Evolutionary conservation across 305 asterid species (phyloP).

Genomic region (Fraxinus latifolia): DNA sequence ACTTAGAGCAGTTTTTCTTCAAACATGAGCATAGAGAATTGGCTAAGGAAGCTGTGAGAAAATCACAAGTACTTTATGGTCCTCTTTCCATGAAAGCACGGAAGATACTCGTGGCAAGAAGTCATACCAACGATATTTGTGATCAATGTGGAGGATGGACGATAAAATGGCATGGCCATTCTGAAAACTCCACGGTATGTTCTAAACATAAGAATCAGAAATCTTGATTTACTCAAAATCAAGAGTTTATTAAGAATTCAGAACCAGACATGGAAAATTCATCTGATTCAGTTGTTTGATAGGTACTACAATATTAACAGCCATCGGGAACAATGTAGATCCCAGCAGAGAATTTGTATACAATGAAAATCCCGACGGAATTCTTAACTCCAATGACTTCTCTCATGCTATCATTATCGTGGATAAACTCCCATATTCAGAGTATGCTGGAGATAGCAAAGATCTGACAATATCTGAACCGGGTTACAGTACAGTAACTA

Average conservation of each 20-base stretch:
- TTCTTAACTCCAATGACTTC: slow-evolving; percentile 28
- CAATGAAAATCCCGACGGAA: slow-evolving; percentile 31
- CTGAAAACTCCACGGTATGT: slow-evolving; percentile 29
- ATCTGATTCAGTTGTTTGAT: neutral
- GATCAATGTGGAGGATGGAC: slow-evolving; percentile 37
- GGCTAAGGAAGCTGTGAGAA: slow-evolving; percentile 36
- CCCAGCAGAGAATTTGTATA: slow-evolving; percentile 30
- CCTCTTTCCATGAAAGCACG: slow-evolving; percentile 26
- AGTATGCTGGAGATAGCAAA: slow-evolving; percentile 32
- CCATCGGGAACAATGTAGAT: slow-evolving; percentile 32
- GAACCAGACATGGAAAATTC: neutral
- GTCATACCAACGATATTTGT: slow-evolving; percentile 28
- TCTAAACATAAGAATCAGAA: neutral
- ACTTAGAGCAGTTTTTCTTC: neutral
- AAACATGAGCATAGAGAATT: slow-evolving; percentile 30
- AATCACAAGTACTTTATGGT: slow-evolving; percentile 32
- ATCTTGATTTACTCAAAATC: neutral
- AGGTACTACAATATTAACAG: slow-evolving; percentile 42
- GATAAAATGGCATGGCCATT: slow-evolving; percentile 27
- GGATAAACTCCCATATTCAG: slow-evolving; percentile 40
- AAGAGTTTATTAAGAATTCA: neutral
- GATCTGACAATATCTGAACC: slow-evolving; percentile 34
- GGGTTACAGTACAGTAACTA: slow-evolving; percentile 31
- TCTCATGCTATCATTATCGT: slow-evolving; percentile 37
- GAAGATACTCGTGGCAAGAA: slow-evolving; percentile 30